Conservation (phyloP, 1,139 yeast species). For the Taphrina confusa region DNA sequence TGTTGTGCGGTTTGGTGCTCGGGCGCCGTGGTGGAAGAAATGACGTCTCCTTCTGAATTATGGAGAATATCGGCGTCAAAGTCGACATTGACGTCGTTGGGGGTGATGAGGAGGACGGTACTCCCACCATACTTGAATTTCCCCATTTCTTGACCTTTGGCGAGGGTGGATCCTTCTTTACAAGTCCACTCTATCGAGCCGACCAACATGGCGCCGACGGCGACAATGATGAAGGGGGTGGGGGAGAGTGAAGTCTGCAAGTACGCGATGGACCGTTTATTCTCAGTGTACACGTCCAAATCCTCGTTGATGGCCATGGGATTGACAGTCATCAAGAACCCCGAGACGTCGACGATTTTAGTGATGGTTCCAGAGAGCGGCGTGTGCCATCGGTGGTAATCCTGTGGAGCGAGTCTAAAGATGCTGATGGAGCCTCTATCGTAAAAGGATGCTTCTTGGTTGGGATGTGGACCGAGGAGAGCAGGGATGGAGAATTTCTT, state of each 20-base stretch:
- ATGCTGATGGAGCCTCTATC: conserved; percentile 67
- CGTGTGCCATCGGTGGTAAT: conserved; percentile 87
- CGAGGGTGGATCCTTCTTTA: conserved; percentile 59
- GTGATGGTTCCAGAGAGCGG: conserved; percentile 78
- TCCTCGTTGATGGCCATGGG: conserved; percentile 93
- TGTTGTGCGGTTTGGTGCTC: not conserved
- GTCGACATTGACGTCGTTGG: conserved; percentile 48
- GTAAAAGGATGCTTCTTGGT: conserved; percentile 54
- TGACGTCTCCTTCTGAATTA: conserved; percentile 54
- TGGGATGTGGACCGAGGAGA: conserved; percentile 53
- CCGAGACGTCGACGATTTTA: conserved; percentile 66
- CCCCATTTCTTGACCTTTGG: conserved; percentile 81
- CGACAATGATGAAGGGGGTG: conserved; percentile 68
- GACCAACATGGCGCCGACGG: conserved; percentile 99
- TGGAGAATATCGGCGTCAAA: conserved; percentile 73
- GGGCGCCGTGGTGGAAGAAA: not conserved
- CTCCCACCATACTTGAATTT: conserved; percentile 97
- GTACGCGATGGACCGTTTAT: conserved; percentile 65
- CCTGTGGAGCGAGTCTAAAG: conserved; percentile 93
- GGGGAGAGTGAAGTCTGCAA: not conserved
- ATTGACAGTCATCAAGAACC: conserved; percentile 91
- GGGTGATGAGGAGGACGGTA: conserved; percentile 67
- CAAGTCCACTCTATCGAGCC: conserved; percentile 79
- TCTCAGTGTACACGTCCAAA: conserved; percentile 89
- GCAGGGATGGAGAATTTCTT: conserved; percentile 67